Conservation (phyloP, 495 filamentous ascomycete species). For the Aspergillus biplanus region DNA sequence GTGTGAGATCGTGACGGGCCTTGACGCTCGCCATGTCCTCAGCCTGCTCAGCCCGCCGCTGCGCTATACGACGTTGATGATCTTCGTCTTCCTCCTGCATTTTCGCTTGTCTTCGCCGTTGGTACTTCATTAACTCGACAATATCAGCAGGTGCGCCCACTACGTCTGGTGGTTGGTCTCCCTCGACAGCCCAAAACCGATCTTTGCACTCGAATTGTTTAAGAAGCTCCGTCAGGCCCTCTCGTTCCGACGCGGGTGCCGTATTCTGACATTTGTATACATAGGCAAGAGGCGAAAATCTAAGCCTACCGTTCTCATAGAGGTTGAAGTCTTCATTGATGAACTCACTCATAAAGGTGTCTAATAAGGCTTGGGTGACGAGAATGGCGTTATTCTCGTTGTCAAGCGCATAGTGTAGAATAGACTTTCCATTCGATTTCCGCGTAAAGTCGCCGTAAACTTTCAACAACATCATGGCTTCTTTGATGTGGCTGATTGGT, state of each 20-base stretch:
- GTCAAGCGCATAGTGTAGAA: constrained; percentile 15
- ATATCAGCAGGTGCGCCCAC: constrained; percentile 17
- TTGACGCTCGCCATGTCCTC: constrained; percentile 4
- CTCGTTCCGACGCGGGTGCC: constrained; percentile 8
- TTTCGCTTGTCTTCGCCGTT: constrained; percentile 1
- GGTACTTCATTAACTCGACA: background rate
- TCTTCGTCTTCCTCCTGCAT: constrained; percentile 15
- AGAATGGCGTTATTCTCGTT: constrained; percentile 13
- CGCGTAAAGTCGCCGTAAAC: constrained; percentile 12
- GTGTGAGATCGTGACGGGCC: constrained; percentile 6
- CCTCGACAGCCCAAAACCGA: constrained; percentile 17
- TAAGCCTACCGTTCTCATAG: constrained; percentile 15
- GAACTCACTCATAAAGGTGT: constrained; percentile 15
- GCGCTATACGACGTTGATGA: constrained; percentile 10
- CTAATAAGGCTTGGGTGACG: constrained; percentile 11
- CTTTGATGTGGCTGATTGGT: constrained; percentile 15
- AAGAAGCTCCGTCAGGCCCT: constrained; percentile 7
- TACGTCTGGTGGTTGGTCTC: constrained; percentile 15
- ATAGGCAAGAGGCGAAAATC: constrained; percentile 16
- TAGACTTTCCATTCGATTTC: constrained; percentile 16
- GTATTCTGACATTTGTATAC: constrained; percentile 9
- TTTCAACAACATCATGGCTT: constrained; percentile 12
- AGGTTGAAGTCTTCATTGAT: constrained; percentile 18
- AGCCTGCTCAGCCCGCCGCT: constrained; percentile 10
- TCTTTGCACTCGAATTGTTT: constrained; percentile 15